Percentiles rank a stretch among this genome's conserved stretches.
These are phyloP conservation scores for Alternaria ventricosa DNA, from an alignment of 2,329 filamentous ascomycete species.

Conservation along the genomic window DNA sequence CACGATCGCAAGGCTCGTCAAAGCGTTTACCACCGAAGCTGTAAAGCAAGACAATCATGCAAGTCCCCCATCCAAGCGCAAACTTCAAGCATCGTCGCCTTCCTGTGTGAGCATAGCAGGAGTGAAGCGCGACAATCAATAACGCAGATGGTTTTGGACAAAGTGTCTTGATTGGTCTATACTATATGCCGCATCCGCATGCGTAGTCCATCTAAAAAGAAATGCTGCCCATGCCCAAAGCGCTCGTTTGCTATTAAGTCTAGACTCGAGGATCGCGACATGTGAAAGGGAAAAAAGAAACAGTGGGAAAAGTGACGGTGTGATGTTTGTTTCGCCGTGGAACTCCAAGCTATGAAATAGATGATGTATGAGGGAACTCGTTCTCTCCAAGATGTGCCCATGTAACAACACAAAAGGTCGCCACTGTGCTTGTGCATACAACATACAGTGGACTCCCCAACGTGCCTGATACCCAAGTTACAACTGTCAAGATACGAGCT, in stretches of 20 bases:
- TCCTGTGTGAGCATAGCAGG: neutral
- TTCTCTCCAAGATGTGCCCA: neutral
- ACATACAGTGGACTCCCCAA: neutral
- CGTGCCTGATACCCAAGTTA: neutral
- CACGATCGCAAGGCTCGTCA: too few species aligned
- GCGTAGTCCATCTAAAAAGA: conserved; percentile 2
- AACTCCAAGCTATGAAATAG: conserved; percentile 17
- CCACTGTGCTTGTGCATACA: neutral
- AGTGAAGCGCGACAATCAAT: neutral
- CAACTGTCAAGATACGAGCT: neutral
- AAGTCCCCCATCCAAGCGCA: neutral
- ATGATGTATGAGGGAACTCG: neutral
- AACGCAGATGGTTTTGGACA: neutral
- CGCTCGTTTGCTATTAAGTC: conserved; percentile 1
- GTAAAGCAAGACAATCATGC: fast-evolving
- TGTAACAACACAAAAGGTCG: neutral
- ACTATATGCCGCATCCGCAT: conserved; percentile 7
- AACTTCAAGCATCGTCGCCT: neutral
- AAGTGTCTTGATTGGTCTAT: conserved; percentile 16
- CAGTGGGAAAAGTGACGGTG: neutral
- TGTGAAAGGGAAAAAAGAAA: neutral
- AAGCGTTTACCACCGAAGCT: neutral
- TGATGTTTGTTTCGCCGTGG: conserved; percentile 5
- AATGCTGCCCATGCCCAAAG: neutral
- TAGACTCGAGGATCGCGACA: neutral